A percentile compares a stretch with the other conserved stretches of the same genome.
phyloP scores from a whole-genome alignment of 2,329 filamentous ascomycete genomes.

The Talaromyces sp. region DNA sequence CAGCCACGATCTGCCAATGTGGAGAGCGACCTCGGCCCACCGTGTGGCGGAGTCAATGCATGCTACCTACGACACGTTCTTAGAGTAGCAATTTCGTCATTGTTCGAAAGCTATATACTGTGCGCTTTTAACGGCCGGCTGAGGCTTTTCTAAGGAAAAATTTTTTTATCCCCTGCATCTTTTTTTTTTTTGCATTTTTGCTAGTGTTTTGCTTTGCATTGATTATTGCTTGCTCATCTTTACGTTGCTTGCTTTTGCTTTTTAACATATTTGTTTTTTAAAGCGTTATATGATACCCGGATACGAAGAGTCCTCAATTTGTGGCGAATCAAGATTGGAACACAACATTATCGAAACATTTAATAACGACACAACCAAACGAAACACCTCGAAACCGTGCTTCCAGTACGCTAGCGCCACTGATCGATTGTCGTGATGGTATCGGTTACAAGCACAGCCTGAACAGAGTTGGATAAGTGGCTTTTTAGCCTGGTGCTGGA shows the following conservation, averaged over 20 bases:
- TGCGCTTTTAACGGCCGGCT: not conserved
- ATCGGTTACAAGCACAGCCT: slow-evolving; percentile 17
- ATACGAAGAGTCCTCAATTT: not conserved
- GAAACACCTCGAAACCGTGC: not conserved
- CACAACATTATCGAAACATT: not conserved
- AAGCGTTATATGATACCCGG: not conserved
- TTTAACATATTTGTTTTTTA: not conserved
- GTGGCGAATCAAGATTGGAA: not conserved
- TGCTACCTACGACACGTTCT: slow-evolving; percentile 8
- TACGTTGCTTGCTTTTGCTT: not conserved
- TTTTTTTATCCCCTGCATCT: not conserved
- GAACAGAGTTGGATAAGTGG: slow-evolving; percentile 20
- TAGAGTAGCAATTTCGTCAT: slow-evolving; percentile 1
- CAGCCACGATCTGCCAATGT: slow-evolving; percentile 12
- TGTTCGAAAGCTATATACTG: not conserved
- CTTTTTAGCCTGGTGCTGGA: slow-evolving; percentile 24
- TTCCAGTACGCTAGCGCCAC: not conserved
- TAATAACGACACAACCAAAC: not conserved
- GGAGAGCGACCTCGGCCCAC: slow-evolving; percentile 20
- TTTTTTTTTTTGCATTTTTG: not conserved
- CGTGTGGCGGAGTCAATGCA: slow-evolving; percentile 38
- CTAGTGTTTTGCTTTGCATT: not conserved
- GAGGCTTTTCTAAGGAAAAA: not conserved
- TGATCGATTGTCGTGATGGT: slow-evolving; percentile 28
- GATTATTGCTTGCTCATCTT: not conserved